phyloP scores from a whole-genome alignment of 208 protist genomes.

The Leishmania amazonensis region DNA sequence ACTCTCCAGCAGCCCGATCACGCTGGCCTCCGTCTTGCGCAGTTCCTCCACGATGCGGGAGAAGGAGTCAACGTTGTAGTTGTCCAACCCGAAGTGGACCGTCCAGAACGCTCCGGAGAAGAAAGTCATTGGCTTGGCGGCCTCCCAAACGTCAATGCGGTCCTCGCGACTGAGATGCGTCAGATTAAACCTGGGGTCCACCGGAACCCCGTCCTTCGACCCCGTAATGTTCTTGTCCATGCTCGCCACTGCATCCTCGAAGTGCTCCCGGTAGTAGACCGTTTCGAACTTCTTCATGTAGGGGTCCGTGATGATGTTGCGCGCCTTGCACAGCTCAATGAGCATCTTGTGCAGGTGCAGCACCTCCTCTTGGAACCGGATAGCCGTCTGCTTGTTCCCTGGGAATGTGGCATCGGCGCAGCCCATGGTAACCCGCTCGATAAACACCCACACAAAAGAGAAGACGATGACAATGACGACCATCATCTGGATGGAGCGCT shows the following conservation, averaged over 20 bases:
- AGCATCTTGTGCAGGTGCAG: constrained; percentile 64
- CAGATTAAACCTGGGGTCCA: constrained; percentile 30
- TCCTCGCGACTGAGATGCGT: constrained; percentile 29
- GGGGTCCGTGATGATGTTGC: constrained; percentile 55
- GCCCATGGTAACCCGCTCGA: constrained; percentile 42
- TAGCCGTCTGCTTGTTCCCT: constrained; percentile 39
- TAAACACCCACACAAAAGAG: constrained; percentile 39
- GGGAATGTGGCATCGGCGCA: constrained; percentile 42
- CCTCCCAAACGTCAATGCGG: constrained; percentile 52
- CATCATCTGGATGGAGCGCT: constrained; percentile 61
- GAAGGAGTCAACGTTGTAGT: constrained; percentile 77
- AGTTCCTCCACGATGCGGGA: constrained; percentile 51
- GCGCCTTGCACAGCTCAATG: constrained; percentile 36
- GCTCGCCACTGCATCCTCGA: constrained; percentile 31
- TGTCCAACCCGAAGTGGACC: constrained; percentile 80
- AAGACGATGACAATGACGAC: constrained; percentile 45
- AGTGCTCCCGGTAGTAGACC: constrained; percentile 38
- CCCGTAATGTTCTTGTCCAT: constrained; percentile 51
- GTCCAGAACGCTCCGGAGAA: constrained; percentile 87
- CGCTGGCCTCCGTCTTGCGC: constrained; percentile 43
- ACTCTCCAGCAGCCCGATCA: constrained; percentile 76
- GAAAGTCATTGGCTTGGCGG: constrained; percentile 68
- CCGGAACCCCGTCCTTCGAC: constrained; percentile 11
- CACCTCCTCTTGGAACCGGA: constrained; percentile 51
- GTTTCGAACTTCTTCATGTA: constrained; percentile 38